Conservation (phyloP, 2,329 filamentous ascomycete species). For the Stachybotrys elegans region DNA sequence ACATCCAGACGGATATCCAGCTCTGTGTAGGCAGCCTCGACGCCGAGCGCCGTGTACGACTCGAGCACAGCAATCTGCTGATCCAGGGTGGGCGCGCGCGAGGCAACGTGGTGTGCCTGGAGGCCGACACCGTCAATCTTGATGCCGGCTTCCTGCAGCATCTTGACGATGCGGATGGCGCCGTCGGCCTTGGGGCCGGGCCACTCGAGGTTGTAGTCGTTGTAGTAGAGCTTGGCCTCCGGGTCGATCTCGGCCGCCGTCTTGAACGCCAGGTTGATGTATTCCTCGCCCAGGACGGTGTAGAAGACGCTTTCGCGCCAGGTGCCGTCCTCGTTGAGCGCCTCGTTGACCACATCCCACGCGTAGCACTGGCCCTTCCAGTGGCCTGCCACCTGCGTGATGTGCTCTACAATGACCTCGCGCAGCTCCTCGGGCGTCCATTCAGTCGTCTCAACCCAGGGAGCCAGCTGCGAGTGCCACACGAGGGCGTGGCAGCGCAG, state of each 20-base stretch:
- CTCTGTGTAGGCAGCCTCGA: constrained; percentile 52
- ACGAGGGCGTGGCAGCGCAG: constrained; percentile 52
- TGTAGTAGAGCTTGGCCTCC: constrained; percentile 29
- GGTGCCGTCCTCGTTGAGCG: constrained; percentile 49
- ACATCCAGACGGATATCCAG: constrained; percentile 41
- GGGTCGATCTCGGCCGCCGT: constrained; percentile 43
- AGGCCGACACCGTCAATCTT: constrained; percentile 49
- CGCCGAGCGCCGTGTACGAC: constrained; percentile 35
- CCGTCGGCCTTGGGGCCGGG: constrained; percentile 29
- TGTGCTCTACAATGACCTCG: background rate
- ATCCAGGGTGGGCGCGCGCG: constrained; percentile 31
- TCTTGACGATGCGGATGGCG: constrained; percentile 27
- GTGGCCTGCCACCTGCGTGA: constrained; percentile 2
- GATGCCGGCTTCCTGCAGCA: constrained; percentile 30
- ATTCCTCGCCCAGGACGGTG: constrained; percentile 44
- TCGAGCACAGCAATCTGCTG: constrained; percentile 35
- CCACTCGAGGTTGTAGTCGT: constrained; percentile 44
- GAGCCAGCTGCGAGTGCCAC: constrained; percentile 2
- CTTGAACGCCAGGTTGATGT: constrained; percentile 47
- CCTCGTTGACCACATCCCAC: constrained; percentile 28
- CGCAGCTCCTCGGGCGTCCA: constrained; percentile 2
- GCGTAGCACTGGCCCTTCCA: constrained; percentile 2
- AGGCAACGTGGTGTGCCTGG: constrained; percentile 44
- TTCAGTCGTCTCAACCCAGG: constrained; percentile 26
- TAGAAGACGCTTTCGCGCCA: constrained; percentile 44